Evolutionary conservation across 1,284 basidiomycete species (phyloP).

Genomic region (Apiotrichum montevideense): DNA sequence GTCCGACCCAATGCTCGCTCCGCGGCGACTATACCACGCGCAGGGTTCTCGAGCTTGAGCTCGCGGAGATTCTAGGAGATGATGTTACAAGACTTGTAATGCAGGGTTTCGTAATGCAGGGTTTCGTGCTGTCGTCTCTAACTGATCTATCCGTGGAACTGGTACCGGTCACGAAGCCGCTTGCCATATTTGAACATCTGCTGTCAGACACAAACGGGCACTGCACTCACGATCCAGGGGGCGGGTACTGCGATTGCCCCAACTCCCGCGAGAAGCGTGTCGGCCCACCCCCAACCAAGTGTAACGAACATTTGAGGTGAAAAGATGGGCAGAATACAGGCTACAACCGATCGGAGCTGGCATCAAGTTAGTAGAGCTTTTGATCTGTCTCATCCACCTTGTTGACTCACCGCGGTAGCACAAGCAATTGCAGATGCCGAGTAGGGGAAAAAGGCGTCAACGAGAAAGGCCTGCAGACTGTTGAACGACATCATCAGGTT

Average conservation of each 20-base stretch:
- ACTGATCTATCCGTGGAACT: conserved; percentile 23
- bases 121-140: neutral
- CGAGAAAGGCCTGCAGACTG: conserved; percentile 44
- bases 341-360: conserved; percentile 40
- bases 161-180: conserved; percentile 39
- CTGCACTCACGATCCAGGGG: conserved; percentile 38
- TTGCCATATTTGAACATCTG: conserved; percentile 46
- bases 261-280: conserved; percentile 44
- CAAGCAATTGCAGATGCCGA: conserved; percentile 48
- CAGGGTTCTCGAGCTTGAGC: conserved; percentile 21
- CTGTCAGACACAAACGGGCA: neutral
- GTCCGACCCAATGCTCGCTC: conserved; percentile 10
- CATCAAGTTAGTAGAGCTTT: neutral
- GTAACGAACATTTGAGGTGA: conserved; percentile 44
- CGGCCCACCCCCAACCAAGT: conserved; percentile 50
- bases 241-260: conserved; percentile 46
- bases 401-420: conserved; percentile 37
- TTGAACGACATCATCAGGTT: conserved; percentile 49
- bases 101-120: neutral
- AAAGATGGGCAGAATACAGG: conserved; percentile 48
- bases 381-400: too few relatives aligned
- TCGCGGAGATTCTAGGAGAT: conserved; percentile 3
- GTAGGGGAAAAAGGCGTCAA: conserved; percentile 50
- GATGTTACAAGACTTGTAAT: neutral
- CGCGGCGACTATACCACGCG: conserved; percentile 27